Percentiles rank a stretch among this genome's conserved stretches.
phyloP scores from a whole-genome alignment of 2,329 filamentous ascomycete species.

The Ascomycota sp. region DNA sequence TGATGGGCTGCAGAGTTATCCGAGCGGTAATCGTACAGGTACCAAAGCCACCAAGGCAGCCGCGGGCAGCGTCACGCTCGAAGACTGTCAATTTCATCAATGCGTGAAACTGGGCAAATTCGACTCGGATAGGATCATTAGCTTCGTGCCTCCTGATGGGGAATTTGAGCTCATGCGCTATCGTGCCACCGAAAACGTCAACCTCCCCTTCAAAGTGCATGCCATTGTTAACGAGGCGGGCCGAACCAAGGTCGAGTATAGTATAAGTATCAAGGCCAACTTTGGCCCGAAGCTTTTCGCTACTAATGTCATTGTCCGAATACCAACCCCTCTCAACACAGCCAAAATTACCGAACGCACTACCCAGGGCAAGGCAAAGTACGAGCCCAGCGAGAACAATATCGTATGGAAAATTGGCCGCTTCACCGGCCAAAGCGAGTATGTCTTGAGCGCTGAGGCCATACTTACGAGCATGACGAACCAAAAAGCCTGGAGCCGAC shows the following conservation, averaged over 20 bases:
- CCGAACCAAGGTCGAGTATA: conserved; percentile 95
- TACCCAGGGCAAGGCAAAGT: conserved; percentile 92
- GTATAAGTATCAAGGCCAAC: conserved; percentile 91
- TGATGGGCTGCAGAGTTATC: conserved; percentile 42
- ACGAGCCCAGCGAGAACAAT: conserved; percentile 93
- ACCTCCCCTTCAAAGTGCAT: conserved; percentile 95
- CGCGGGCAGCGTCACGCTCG: conserved; percentile 82
- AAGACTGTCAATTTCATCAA: conserved; percentile 98
- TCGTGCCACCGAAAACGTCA: conserved; percentile 94
- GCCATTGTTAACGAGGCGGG: conserved; percentile 96
- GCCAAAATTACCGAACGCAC: conserved; percentile 83
- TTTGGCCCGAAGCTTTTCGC: conserved; percentile 93
- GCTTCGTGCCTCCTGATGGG: conserved; percentile 87
- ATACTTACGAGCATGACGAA: conserved; percentile 93
- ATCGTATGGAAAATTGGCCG: conserved; percentile 98
- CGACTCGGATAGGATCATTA: conserved; percentile 89
- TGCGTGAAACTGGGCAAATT: conserved; percentile 96
- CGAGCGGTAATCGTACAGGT: conserved; percentile 56
- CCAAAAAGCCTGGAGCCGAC: conserved; percentile 89
- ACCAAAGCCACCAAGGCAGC: conserved; percentile 89
- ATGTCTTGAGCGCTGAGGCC: conserved; percentile 82
- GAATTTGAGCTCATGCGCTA: conserved; percentile 99
- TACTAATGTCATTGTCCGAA: conserved; percentile 84
- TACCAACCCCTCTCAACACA: conserved; percentile 91
- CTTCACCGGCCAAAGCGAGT: conserved; percentile 97